Evolutionary conservation across 2,329 filamentous ascomycete species (phyloP), one percentile per base, ranked within the genome.

Genomic region (Pseudogymnoascus sp.): DNA sequence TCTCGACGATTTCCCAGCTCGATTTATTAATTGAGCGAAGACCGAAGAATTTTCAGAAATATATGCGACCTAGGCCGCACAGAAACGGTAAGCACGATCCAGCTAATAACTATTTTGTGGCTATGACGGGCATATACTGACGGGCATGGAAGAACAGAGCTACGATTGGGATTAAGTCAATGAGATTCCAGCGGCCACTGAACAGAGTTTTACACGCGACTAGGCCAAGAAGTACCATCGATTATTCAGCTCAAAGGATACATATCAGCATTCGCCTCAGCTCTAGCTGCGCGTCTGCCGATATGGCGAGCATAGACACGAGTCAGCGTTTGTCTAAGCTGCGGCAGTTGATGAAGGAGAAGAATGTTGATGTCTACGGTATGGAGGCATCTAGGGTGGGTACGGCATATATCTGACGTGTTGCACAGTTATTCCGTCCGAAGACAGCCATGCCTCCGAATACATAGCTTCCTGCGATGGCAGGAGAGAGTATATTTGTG

Each of bases 391-490:
- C 67, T 68, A 66, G 47, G 64, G 68, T 68, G 62, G 62, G 50
- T 42, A 10, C 60, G 56, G 10, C 65, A 65, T 68, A 65, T 67
- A 64, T 61, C 29, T 65, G 65, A 63, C 67, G 68, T 67, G 70
- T 77, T 82, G 62, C 60, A 56, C 74, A 97, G 93, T 99, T 73
- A 85, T 97, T 6, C 95, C 95, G 0, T 97, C 93, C 35, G 95
- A 97, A 83, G 95, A 99, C 75, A 93, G 91, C 73, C 95, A 99
- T 75, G 91, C 93, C 69, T 97, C 93, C 69, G 95, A 99, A 79
- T 99, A 99, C 76, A 97, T 97, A 75, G 95, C 95, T 61, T 87
- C 88, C n/a, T 96, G 91, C 74, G 95, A 99, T 79, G 93, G 84
- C 65, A 87, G 95, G 69, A 87, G 95, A 80, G 91, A 88, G 73